Percentiles rank a stretch among this genome's conserved stretches.
phyloP scores from a whole-genome alignment of 345 rosid genomes.

The Nasturtium officinale region DNA sequence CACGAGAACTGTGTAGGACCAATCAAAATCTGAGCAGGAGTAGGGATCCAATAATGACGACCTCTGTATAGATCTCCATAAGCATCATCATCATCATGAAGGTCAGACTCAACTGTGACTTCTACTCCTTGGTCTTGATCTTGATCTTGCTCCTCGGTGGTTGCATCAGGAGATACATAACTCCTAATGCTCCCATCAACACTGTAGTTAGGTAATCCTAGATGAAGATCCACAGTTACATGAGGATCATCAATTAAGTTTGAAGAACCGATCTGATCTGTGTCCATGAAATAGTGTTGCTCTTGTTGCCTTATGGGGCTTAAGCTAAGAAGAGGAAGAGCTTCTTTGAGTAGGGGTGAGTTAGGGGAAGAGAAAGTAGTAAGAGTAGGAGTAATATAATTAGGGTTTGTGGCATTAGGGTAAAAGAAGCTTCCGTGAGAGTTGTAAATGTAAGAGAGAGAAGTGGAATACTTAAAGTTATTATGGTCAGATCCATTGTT shows the following conservation, averaged over 20 bases:
- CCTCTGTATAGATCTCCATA: conserved; percentile 21
- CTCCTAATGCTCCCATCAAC: not conserved
- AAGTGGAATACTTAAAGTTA: conserved; percentile 12
- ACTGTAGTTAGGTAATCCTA: conserved; percentile 22
- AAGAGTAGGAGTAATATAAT: not conserved
- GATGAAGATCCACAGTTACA: conserved; percentile 20
- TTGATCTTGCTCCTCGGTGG: conserved; percentile 11
- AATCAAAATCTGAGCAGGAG: conserved; percentile 18
- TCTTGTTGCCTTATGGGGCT: conserved; percentile 21
- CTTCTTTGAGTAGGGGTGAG: conserved; percentile 19
- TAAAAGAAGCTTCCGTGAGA: conserved; percentile 9
- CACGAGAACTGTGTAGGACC: conserved; percentile 29
- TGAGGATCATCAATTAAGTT: conserved; percentile 10
- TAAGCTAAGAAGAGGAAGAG: conserved; percentile 28
- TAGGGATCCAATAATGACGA: conserved; percentile 21
- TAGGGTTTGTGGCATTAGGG: conserved; percentile 19
- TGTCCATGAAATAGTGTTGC: conserved; percentile 12
- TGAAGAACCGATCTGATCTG: conserved; percentile 18
- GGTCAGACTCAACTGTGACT: conserved; percentile 2
- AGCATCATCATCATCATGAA: conserved; percentile 5
- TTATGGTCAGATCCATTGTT: conserved; percentile 13
- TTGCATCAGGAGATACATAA: not conserved
- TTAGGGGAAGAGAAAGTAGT: conserved; percentile 5
- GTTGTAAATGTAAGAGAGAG: conserved; percentile 23
- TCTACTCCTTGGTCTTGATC: conserved; percentile 15